These are phyloP conservation scores for Pneumocystis wakefieldiae DNA, from an alignment of 1,139 yeast species.

Conservation along the genomic window DNA sequence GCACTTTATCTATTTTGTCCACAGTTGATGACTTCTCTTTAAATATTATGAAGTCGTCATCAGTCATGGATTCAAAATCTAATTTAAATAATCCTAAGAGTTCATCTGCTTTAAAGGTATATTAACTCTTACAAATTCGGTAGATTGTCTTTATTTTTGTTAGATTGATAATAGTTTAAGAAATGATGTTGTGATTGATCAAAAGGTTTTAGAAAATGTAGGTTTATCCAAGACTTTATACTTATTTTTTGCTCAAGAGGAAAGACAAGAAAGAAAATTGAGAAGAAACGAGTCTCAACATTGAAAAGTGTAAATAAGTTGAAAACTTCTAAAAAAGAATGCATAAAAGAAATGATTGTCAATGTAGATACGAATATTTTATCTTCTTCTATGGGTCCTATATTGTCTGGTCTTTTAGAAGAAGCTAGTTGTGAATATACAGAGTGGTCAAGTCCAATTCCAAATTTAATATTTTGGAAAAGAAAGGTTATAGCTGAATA, in stretches of 20 bases:
- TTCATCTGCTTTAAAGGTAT: neutral
- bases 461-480: constrained; percentile 14
- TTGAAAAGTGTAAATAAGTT: constrained; percentile 10
- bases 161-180: neutral
- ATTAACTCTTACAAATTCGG: neutral
- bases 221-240: neutral
- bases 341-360: constrained; percentile 15
- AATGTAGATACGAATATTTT: constrained; percentile 12
- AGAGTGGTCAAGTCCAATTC: constrained; percentile 12
- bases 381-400: constrained; percentile 9
- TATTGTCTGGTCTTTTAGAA: constrained; percentile 7
- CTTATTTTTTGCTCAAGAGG: neutral
- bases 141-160: neutral
- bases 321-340: constrained; percentile 12
- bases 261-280: neutral
- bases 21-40: neutral
- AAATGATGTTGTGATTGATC: neutral
- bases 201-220: neutral
- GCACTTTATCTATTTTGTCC: neutral
- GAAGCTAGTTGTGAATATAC: constrained; percentile 7
- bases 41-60: neutral
- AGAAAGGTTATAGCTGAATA: constrained; percentile 14
- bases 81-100: neutral
- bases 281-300: neutral
- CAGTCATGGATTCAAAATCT: neutral